Percentiles rank a stretch among this genome's conserved stretches.
These are phyloP conservation scores for Orbilia ellipsospora DNA, from an alignment of 2,329 filamentous ascomycete species.

Conservation along the genomic window DNA sequence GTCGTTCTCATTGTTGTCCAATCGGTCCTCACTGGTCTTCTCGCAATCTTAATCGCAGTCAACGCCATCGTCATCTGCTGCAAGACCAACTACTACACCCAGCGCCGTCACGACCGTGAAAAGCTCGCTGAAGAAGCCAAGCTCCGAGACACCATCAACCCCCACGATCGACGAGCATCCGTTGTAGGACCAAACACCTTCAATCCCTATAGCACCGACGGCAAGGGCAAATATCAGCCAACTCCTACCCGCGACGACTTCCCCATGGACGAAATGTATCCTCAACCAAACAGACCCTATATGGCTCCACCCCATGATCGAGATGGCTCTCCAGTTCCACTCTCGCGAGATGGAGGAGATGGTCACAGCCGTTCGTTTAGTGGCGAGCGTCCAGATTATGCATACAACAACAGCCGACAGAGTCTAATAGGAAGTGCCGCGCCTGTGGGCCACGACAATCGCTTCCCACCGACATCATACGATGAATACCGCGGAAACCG, in stretches of 20 bases:
- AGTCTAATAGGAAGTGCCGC: conserved; percentile 46
- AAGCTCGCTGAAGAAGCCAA: conserved; percentile 65
- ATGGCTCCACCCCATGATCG: conserved; percentile 53
- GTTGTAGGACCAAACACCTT: conserved; percentile 73
- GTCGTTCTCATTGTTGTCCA: conserved; percentile 85
- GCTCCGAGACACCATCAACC: conserved; percentile 77
- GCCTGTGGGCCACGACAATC: conserved; percentile 36
- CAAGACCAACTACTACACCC: conserved; percentile 89
- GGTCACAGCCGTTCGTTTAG: conserved; percentile 44
- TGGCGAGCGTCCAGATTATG: conserved; percentile 32
- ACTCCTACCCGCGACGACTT: conserved; percentile 58
- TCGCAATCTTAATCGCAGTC: conserved; percentile 87
- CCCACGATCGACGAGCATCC: conserved; percentile 86
- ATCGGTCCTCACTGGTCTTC: conserved; percentile 79
- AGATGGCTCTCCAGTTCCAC: conserved; percentile 44
- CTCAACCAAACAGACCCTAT: conserved; percentile 34
- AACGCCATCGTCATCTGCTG: conserved; percentile 86
- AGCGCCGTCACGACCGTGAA: conserved; percentile 89
- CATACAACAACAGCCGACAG: conserved; percentile 39
- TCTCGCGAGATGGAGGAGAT: conserved; percentile 15
- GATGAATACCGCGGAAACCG: conserved; percentile 46
- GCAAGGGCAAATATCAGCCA: conserved; percentile 58
- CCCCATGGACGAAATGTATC: conserved; percentile 50
- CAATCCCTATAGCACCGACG: conserved; percentile 54
- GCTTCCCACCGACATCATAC: conserved; percentile 48